These are phyloP conservation scores for Rhizophora apiculata DNA, from an alignment of 345 rosid species.

Conservation along the genomic window DNA sequence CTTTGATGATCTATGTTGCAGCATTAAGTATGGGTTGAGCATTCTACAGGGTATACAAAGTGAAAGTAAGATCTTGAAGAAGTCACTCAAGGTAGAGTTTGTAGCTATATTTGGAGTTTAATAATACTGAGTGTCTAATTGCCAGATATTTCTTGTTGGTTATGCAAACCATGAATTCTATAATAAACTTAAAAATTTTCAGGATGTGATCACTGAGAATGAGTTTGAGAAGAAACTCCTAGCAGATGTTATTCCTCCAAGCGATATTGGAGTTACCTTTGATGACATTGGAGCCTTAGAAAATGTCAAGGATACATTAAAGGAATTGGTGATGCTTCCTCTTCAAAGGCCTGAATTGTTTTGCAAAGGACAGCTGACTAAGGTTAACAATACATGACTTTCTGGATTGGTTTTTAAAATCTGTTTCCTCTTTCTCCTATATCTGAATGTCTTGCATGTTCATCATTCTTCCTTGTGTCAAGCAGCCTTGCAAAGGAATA, in stretches of 20 bases:
- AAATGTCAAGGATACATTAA: constrained; percentile 96
- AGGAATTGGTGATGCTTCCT: constrained; percentile 99
- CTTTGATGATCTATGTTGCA: constrained; percentile 33
- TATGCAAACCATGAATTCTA: not conserved
- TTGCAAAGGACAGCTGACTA: constrained; percentile 95
- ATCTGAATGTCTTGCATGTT: not conserved
- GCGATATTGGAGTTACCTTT: constrained; percentile 92
- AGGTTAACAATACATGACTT: constrained; percentile 42
- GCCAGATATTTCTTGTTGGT: not conserved
- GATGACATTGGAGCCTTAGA: constrained; percentile 96
- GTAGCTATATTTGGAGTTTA: not conserved
- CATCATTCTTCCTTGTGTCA: constrained; percentile 1
- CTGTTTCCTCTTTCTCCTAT: not conserved
- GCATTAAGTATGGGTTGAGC: constrained; percentile 64
- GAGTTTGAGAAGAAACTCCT: constrained; percentile 98
- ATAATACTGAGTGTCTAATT: not conserved
- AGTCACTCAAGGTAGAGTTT: constrained; percentile 66
- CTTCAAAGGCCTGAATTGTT: constrained; percentile 98
- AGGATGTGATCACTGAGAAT: constrained; percentile 98
- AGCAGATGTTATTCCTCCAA: constrained; percentile 94
- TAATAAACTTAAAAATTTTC: constrained; percentile 13
- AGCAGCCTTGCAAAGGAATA: constrained; percentile 97
- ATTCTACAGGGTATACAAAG: constrained; percentile 64
- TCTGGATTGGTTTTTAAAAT: not conserved
- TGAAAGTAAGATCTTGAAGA: constrained; percentile 74